Evolutionary conservation across 768 basidiomycete species (phyloP), one percentile per base, ranked within the genome.

Genomic region (Tephrocybe rancida): DNA sequence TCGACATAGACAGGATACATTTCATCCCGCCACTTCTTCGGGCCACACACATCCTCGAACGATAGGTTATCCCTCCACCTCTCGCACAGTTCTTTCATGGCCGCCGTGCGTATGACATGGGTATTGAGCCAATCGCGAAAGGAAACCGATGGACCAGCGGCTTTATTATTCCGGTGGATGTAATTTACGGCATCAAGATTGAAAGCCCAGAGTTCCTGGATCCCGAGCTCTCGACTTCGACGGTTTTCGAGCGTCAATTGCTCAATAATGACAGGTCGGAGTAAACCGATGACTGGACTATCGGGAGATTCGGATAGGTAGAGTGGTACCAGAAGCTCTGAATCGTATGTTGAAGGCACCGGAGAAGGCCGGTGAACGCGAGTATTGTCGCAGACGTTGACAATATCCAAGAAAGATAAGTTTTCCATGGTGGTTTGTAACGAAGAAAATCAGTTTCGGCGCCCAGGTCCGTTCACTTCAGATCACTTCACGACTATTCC

Each of bases 21-120:
- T 75, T 99, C 97, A 52, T 79, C 75, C 41, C 95, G 76, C 95
- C 96, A 98, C 51, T 94, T 89, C 58, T 68, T 76, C 14, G 82
- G 84, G 3, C 88, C 87, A 66, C 91, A 88, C 26, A 85, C 75
- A 48, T 85, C 80, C 16, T 78, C 62, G 59, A 87, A 90, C 25
- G 83, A 62, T 6, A 78, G 83, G 4, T 67, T 72, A 62, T 89
- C 86, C 38, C 88, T 80, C 92, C 92, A 94, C 39, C 82, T 78
- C 65, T 85, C 83, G 66, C 87, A 90, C 16, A 92, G 68, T 57
- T 80, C 83, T 55, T 75, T 78, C 76, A 93, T 80, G 8, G 75
- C 81, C 1, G 67, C 72, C 6, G 84, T 86, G 38, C 91, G 82
- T 60, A 81, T 82, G 18, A 72, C 66, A 8, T 82, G 82, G 11